These are phyloP conservation scores for Diaporthe sp. DNA, from an alignment of 2,329 filamentous ascomycete genomes.

Conservation along the genomic window DNA sequence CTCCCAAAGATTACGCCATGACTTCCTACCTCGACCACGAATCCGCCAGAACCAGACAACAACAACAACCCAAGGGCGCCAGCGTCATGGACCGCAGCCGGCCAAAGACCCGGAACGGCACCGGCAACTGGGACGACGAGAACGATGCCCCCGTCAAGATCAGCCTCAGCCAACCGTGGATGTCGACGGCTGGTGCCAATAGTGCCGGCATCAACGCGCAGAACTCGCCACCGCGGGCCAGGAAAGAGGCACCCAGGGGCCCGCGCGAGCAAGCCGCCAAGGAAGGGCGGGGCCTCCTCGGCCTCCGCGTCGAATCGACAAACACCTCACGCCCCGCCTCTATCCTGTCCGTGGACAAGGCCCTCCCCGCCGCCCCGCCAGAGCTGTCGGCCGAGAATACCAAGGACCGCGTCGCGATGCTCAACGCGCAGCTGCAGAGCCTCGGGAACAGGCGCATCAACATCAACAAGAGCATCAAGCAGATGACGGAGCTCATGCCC, in stretches of 20 bases:
- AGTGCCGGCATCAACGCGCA: slow-evolving; percentile 33
- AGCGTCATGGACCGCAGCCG: slow-evolving; percentile 54
- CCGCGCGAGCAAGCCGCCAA: slow-evolving; percentile 13
- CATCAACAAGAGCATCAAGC: slow-evolving; percentile 76
- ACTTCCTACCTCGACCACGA: slow-evolving; percentile 30
- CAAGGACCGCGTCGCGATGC: slow-evolving; percentile 71
- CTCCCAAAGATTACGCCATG: slow-evolving; percentile 47
- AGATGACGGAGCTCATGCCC: slow-evolving; percentile 83
- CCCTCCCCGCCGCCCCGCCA: slow-evolving; percentile 69
- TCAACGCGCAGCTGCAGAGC: slow-evolving; percentile 73
- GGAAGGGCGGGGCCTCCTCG: neutral
- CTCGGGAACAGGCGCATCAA: slow-evolving; percentile 77
- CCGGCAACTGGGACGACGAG: slow-evolving; percentile 36
- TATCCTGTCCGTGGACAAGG: slow-evolving; percentile 59
- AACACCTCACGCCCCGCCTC: slow-evolving; percentile 42
- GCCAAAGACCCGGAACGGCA: slow-evolving; percentile 44
- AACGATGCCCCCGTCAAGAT: slow-evolving; percentile 45
- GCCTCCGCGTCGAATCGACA: slow-evolving; percentile 18
- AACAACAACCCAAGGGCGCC: slow-evolving; percentile 24
- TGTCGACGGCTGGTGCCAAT: slow-evolving; percentile 40
- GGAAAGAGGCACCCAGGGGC: neutral
- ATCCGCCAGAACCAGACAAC: slow-evolving; percentile 1
- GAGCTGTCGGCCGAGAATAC: slow-evolving; percentile 61
- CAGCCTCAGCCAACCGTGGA: slow-evolving; percentile 48
- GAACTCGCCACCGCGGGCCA: slow-evolving; percentile 28